Evolutionary conservation across 225 moss, liverwort and hornwort species (phyloP).

Genomic region (Asterella californica): DNA sequence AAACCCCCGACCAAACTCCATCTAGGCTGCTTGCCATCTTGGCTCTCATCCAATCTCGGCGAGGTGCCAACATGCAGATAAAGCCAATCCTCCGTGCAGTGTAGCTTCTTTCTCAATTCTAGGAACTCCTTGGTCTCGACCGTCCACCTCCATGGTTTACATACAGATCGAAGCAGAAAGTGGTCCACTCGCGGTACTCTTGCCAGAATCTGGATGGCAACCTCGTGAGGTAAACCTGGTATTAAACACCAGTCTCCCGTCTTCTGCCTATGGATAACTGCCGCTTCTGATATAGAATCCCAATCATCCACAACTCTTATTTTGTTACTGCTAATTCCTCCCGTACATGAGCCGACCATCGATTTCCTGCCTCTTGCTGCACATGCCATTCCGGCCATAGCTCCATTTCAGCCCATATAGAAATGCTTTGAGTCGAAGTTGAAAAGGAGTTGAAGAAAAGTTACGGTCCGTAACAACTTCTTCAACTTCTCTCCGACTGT

Average conservation of each 20-base stretch:
- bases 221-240: conserved; percentile 47
- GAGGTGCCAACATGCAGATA: conserved; percentile 52
- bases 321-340: conserved; percentile 22
- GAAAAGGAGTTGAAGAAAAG: too few species aligned
- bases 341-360: conserved; percentile 23
- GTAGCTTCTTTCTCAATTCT: conserved; percentile 36
- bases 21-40: conserved; percentile 30
- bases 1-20: conserved; percentile 48
- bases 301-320: conserved; percentile 16
- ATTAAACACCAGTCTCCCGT: conserved; percentile 44
- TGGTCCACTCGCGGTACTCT: conserved; percentile 45
- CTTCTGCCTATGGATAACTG: conserved; percentile 34
- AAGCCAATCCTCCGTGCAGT: conserved; percentile 50
- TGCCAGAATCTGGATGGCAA: conserved; percentile 46
- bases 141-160: conserved; percentile 44
- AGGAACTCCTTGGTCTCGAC: conserved; percentile 45
- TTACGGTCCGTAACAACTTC: too few species aligned
- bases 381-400: background rate
- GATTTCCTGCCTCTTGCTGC: conserved; percentile 34
- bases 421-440: too few species aligned
- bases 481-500: too few species aligned
- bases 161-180: conserved; percentile 36
- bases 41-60: conserved; percentile 41
- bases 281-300: conserved; percentile 32
- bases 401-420: too few species aligned